A percentile compares a stretch with the other conserved stretches of the same genome.
Conservation (phyloP, 2,329 filamentous ascomycete genomes). For the Aspergillus quadrilineatus region DNA sequence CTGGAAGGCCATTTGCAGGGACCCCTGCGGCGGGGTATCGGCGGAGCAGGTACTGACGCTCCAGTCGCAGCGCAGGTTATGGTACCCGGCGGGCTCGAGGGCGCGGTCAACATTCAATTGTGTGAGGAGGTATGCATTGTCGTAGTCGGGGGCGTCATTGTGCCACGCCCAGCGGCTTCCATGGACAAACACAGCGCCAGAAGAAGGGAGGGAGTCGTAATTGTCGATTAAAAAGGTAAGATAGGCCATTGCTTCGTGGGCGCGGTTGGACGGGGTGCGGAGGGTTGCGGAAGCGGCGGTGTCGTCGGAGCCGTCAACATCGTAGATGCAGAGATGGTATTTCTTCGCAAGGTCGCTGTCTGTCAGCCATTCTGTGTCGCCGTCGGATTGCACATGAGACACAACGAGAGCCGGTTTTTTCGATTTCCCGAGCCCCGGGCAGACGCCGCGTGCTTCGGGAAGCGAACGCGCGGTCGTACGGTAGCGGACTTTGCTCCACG, state of each 20-base stretch:
- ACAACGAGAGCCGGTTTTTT: slow-evolving; percentile 49
- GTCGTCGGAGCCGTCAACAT: slow-evolving; percentile 37
- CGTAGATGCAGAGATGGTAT: slow-evolving; percentile 51
- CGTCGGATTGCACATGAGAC: slow-evolving; percentile 43
- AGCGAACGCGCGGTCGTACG: slow-evolving; percentile 35
- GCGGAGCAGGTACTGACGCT: slow-evolving; percentile 44
- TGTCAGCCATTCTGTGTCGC: slow-evolving; percentile 43
- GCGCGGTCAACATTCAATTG: slow-evolving; percentile 42
- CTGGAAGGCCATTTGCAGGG: slow-evolving; percentile 41
- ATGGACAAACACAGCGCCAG: slow-evolving; percentile 46
- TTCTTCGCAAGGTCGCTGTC: slow-evolving; percentile 30
- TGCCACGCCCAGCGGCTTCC: slow-evolving; percentile 48
- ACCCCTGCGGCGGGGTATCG: slow-evolving; percentile 39
- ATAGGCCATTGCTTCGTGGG: slow-evolving; percentile 50
- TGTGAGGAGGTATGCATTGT: slow-evolving; percentile 44
- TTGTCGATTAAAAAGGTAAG: slow-evolving; percentile 51
- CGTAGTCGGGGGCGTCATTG: slow-evolving; percentile 46
- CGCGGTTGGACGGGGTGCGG: slow-evolving; percentile 48
- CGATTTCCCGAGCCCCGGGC: slow-evolving; percentile 40
- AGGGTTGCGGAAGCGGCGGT: slow-evolving; percentile 35
- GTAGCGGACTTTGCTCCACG: slow-evolving; percentile 48
- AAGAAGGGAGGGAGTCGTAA: slow-evolving; percentile 39
- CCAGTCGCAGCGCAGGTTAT: slow-evolving; percentile 54
- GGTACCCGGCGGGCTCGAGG: slow-evolving; percentile 43
- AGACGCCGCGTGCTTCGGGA: slow-evolving; percentile 41